phyloP scores from a whole-genome alignment of 73 alveolate species.

The Paramecium octaurelia region DNA sequence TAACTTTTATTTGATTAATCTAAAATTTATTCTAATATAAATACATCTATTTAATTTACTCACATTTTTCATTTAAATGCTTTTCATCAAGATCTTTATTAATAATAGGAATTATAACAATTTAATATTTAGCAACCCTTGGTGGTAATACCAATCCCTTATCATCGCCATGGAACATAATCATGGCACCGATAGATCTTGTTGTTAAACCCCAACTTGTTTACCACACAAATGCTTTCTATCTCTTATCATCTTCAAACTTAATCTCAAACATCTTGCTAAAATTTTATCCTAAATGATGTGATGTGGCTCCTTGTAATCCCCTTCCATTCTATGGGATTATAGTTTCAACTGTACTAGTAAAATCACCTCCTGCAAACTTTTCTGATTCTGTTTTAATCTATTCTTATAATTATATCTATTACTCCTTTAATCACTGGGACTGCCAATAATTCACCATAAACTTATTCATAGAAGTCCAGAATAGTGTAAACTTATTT shows the following conservation, averaged over 20 bases:
- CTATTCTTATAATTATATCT: neutral
- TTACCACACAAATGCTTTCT: constrained; percentile 92
- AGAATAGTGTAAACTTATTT: constrained; percentile 86
- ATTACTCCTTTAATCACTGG: constrained; percentile 96
- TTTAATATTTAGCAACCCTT: constrained; percentile 95
- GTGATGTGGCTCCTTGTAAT: constrained; percentile 99
- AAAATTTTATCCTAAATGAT: constrained; percentile 98
- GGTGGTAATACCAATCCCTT: constrained; percentile 99
- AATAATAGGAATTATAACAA: constrained; percentile 93
- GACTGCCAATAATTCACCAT: constrained; percentile 95
- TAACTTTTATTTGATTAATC: constrained; percentile 71
- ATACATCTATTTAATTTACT: constrained; percentile 67
- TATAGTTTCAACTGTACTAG: constrained; percentile 95
- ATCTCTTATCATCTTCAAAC: constrained; percentile 90
- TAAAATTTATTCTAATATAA: neutral
- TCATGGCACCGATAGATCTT: constrained; percentile 93
- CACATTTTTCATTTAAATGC: constrained; percentile 68
- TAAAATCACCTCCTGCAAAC: constrained; percentile 97
- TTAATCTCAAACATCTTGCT: constrained; percentile 96
- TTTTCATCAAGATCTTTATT: constrained; percentile 79
- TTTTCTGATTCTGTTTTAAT: constrained; percentile 95
- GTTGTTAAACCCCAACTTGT: constrained; percentile 99
- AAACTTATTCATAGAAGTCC: constrained; percentile 91
- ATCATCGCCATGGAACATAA: constrained; percentile 99
- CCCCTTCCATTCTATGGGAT: constrained; percentile 99